Conservation (phyloP, 768 basidiomycete genomes). For the Lactifluus rugatus region DNA sequence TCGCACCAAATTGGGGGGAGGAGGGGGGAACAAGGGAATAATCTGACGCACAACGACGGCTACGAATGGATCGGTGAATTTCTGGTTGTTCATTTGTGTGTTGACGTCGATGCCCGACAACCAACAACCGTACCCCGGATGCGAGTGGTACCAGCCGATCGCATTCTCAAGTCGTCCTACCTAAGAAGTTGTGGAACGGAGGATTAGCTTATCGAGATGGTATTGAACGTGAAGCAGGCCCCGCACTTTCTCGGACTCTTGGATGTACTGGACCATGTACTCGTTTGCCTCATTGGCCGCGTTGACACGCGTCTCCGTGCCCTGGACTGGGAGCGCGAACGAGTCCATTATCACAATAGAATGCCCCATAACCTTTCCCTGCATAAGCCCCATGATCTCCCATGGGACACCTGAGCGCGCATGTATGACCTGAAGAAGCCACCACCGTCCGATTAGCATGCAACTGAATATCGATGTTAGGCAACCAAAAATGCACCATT, state of each 20-base stretch:
- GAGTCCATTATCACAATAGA: conserved; percentile 87
- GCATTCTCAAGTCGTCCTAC: conserved; percentile 79
- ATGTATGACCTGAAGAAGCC: conserved; percentile 75
- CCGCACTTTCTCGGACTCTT: conserved; percentile 67
- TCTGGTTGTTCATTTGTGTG: conserved; percentile 93
- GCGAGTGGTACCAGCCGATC: conserved; percentile 98
- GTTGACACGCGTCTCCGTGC: conserved; percentile 96
- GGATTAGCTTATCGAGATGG: neutral
- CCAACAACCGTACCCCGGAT: conserved; percentile 99
- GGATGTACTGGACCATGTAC: conserved; percentile 94
- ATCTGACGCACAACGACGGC: conserved; percentile 81
- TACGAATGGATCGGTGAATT: conserved; percentile 92
- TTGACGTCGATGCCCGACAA: conserved; percentile 97
- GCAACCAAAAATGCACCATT: conserved; percentile 46
- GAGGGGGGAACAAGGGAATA: neutral
- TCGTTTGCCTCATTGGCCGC: conserved; percentile 93
- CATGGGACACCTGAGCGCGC: conserved; percentile 94
- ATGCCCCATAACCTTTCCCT: conserved; percentile 82
- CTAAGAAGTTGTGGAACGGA: conserved; percentile 28
- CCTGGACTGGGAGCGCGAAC: conserved; percentile 94
- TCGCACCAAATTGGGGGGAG: neutral
- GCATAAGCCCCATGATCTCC: conserved; percentile 99
- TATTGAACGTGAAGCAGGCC: neutral
- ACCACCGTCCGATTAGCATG: conserved; percentile 6
- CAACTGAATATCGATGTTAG: neutral